phyloP scores from a whole-genome alignment of 2,329 filamentous ascomycete genomes.

The Calonectria hongkongensis region DNA sequence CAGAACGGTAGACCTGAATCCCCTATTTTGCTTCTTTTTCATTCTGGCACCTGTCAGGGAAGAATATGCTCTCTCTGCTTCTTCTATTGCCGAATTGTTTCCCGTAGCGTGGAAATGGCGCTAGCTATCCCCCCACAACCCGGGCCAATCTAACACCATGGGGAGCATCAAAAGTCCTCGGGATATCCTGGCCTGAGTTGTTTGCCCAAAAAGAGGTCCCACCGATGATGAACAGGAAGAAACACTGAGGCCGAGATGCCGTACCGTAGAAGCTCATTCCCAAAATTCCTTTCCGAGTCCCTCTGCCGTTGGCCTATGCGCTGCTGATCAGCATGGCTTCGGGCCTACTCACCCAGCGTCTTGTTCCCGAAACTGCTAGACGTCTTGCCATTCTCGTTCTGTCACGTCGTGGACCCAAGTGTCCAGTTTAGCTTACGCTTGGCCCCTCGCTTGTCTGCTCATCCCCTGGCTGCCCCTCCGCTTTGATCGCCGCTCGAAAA shows the following conservation, averaged over 20 bases:
- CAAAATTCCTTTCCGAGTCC: not conserved
- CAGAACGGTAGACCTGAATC: conserved; percentile 21
- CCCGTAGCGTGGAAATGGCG: conserved; percentile 14
- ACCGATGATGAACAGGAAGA: not conserved
- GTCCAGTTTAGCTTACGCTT: conserved; percentile 28
- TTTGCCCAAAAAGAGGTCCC: conserved; percentile 4
- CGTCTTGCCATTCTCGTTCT: not conserved
- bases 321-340: not conserved
- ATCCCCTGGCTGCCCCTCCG: conserved; percentile 31
- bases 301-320: not conserved
- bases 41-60: not conserved
- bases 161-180: conserved; percentile 5
- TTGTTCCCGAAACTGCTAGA: conserved; percentile 16
- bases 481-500: conserved; percentile 42
- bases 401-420: not conserved
- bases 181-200: conserved; percentile 24
- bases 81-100: conserved; percentile 23
- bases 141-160: not conserved
- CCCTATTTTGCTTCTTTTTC: not conserved
- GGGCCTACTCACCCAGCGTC: not conserved
- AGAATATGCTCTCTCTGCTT: not conserved
- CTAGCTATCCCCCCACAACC: conserved; percentile 4
- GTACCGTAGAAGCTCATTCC: not conserved
- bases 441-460: conserved; percentile 21
- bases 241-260: not conserved